Base-by-base conservation (phyloP, 352 stramenopile genomes). In the Pythium vanterpoolii region DNA sequence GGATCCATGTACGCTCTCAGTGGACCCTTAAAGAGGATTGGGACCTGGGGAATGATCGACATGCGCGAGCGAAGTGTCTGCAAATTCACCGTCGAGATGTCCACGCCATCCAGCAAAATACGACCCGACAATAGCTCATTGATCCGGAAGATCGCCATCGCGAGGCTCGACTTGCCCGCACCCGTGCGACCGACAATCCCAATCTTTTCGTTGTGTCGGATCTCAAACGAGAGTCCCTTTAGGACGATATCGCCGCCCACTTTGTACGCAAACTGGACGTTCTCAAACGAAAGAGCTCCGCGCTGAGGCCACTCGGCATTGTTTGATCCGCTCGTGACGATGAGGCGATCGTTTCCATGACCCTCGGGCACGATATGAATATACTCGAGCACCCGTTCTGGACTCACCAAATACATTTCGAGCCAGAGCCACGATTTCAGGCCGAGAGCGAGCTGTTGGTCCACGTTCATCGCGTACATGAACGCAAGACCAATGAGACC, bases 1-100 rank as follows among this genome's bases (percentile, higher is more conserved):
- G 92, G 91, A 74, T 98, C 89, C 26, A 98, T 62, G 60, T 95
- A 96, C 52, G 72, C 79, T n/a, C 86, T 71, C 21, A 97, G 65
- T 13, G 76, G 84, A 14, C 91, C 94, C 28, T 83, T 89, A 71
- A 98, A 98, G 8, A 98, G 64, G 9, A 98, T 84, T 9, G 95
- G 92, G 27, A 96, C 68, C 54, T 86, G 77, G n/a, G 76, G 73
- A 31, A 84, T 84, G 65, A 86, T 84, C 4, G 77, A 79, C 53
- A 87, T 53, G 3, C 34, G 45, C 11, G 60, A 72, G 2, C 61
- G 23, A 21, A 69, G 46, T 3, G 34, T 68, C 16, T 55, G 45
- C 4, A 86, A 44, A 2, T 62, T 56, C 0, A 83, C 7, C 1
- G 49, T 71, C 6, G 64, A 44, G 21, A 74, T 80, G 33, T 86